phyloP scores from a whole-genome alignment of 108 stramenopile genomes.

The Nitzschia sp. region DNA sequence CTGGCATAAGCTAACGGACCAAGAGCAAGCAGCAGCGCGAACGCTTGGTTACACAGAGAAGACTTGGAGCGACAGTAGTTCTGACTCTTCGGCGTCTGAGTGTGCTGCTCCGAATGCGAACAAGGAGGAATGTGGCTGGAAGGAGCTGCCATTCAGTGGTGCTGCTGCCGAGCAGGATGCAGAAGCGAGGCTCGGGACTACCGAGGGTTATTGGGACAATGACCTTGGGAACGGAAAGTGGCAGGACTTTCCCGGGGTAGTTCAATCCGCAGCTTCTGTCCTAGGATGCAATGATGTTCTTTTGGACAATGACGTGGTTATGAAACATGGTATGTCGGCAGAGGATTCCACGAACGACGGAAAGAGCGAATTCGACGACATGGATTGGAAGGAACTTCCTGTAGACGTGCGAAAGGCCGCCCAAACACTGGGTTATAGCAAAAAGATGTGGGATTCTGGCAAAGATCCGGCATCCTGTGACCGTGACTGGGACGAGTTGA shows the following conservation, averaged over 20 bases:
- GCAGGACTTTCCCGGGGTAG: slow-evolving; percentile 16
- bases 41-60: slow-evolving; percentile 34
- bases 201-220: slow-evolving; percentile 40
- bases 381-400: too few species aligned
- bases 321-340: neutral
- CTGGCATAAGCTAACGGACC: slow-evolving; percentile 42
- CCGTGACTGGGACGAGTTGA: slow-evolving; percentile 45
- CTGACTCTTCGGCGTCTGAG: neutral
- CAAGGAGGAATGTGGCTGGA: neutral
- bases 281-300: slow-evolving; percentile 32
- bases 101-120: neutral
- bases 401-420: slow-evolving; percentile 27
- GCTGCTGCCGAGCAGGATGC: slow-evolving; percentile 24
- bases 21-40: slow-evolving; percentile 39
- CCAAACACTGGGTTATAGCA: slow-evolving; percentile 37
- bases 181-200: slow-evolving; percentile 38
- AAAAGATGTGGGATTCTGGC: slow-evolving; percentile 47
- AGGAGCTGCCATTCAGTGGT: slow-evolving; percentile 27
- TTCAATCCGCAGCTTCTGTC: slow-evolving; percentile 23
- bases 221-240: neutral
- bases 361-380: slow-evolving; percentile 20
- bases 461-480: neutral
- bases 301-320: slow-evolving; percentile 25
- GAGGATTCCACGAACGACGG: neutral
- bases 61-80: slow-evolving; percentile 34